These are phyloP conservation scores for Geotrichum bryndzae DNA, from an alignment of 1,139 yeast species.

Conservation along the genomic window DNA sequence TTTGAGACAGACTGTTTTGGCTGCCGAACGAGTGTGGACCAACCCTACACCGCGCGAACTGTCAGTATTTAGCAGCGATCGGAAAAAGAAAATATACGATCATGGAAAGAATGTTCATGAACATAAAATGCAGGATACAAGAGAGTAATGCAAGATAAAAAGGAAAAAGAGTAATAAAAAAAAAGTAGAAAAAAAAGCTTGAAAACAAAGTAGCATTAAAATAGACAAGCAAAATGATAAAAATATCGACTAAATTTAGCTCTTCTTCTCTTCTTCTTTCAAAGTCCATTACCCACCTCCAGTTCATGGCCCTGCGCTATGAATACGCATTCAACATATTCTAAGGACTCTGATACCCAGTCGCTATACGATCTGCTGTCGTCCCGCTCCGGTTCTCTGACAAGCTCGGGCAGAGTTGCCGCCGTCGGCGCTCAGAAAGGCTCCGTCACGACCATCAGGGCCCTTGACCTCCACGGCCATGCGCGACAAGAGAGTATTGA, in stretches of 20 bases:
- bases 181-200: background rate
- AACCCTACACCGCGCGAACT: background rate
- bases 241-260: too few species aligned
- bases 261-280: background rate
- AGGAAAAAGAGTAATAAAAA: background rate
- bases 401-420: background rate
- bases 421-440: background rate
- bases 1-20: background rate
- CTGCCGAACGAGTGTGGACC: background rate
- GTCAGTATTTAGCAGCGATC: background rate
- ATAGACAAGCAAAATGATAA: background rate
- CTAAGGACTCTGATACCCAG: background rate
- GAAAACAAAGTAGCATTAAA: background rate
- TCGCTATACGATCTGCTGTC: background rate
- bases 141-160: background rate
- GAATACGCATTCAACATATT: background rate
- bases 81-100: background rate
- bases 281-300: background rate
- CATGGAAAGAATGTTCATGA: background rate
- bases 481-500: slow-evolving; percentile 1
- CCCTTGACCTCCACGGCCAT: slow-evolving; percentile 84
- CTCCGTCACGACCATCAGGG: slow-evolving; percentile 87
- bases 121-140: background rate
- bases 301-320: background rate
- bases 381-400: background rate